A percentile compares a stretch with the other conserved stretches of the same genome.
These are phyloP conservation scores for Wallacemonas collosoma DNA, from an alignment of 208 protist genomes.

Conservation along the genomic window DNA sequence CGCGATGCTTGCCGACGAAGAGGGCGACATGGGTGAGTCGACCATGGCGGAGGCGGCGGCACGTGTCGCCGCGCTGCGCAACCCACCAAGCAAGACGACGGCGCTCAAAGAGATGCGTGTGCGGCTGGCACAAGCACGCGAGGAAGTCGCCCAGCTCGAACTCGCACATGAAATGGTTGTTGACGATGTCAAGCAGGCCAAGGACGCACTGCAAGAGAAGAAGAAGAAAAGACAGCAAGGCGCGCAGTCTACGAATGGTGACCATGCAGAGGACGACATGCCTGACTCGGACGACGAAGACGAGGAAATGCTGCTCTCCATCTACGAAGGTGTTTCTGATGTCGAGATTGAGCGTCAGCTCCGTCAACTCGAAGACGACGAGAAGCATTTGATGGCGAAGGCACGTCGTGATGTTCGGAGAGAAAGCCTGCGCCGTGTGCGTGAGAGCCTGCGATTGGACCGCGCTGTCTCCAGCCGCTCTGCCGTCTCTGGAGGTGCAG, in stretches of 20 bases:
- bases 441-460: constrained; percentile 44
- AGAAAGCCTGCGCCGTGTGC: constrained; percentile 68
- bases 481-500: not conserved
- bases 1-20: not conserved
- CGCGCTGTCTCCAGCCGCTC: not conserved
- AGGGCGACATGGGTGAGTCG: not conserved
- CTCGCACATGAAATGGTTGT: constrained; percentile 75
- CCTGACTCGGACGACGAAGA: not conserved
- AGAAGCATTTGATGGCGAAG: constrained; percentile 56
- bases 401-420: constrained; percentile 50
- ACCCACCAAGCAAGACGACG: constrained; percentile 24
- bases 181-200: constrained; percentile 58
- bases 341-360: constrained; percentile 62
- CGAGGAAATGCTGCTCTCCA: constrained; percentile 12
- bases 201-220: constrained; percentile 26
- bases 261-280: not conserved
- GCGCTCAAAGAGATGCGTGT: constrained; percentile 35
- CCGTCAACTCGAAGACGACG: constrained; percentile 59
- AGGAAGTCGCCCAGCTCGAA: constrained; percentile 68
- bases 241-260: too few species aligned
- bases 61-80: constrained; percentile 1
- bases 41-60: not conserved
- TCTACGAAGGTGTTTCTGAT: constrained; percentile 38
- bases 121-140: constrained; percentile 36
- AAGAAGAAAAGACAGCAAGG: not conserved